phyloP scores from a whole-genome alignment of 2,329 filamentous ascomycete genomes.

The Colletotrichum musae region DNA sequence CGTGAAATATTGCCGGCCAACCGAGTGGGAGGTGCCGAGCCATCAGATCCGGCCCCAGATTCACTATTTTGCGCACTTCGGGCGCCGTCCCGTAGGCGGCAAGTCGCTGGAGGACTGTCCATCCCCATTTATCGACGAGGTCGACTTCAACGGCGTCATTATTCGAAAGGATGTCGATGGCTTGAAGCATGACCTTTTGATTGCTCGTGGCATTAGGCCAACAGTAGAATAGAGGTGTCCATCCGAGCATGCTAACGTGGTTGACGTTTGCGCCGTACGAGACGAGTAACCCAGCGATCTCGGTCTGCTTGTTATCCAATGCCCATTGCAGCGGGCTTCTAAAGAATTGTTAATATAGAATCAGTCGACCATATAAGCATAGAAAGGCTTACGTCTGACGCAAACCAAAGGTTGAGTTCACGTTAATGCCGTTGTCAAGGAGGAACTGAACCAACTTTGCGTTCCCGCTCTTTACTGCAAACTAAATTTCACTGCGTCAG shows the following conservation, averaged over 20 bases:
- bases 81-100: conserved; percentile 3
- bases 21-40: not conserved
- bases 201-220: not conserved
- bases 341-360: not conserved
- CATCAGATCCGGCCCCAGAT: not conserved
- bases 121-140: conserved; percentile 9
- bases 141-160: not conserved
- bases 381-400: not conserved
- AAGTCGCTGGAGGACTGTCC: conserved; percentile 12
- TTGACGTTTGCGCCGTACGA: not conserved
- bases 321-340: conserved; percentile 14
- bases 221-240: conserved; percentile 1
- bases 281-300: not conserved
- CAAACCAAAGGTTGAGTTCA: not conserved
- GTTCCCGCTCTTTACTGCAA: conserved; percentile 1
- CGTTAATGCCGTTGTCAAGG: not conserved
- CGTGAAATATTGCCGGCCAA: not conserved
- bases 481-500: not conserved
- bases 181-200: not conserved
- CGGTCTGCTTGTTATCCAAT: not conserved
- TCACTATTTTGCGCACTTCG: not conserved
- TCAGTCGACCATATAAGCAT: not conserved
- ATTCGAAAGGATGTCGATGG: not conserved
- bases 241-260: conserved; percentile 10
- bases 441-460: not conserved